Evolutionary conservation across 805 yeast genomes (phyloP).

Genomic region (Metschnikowia dekortorum): DNA sequence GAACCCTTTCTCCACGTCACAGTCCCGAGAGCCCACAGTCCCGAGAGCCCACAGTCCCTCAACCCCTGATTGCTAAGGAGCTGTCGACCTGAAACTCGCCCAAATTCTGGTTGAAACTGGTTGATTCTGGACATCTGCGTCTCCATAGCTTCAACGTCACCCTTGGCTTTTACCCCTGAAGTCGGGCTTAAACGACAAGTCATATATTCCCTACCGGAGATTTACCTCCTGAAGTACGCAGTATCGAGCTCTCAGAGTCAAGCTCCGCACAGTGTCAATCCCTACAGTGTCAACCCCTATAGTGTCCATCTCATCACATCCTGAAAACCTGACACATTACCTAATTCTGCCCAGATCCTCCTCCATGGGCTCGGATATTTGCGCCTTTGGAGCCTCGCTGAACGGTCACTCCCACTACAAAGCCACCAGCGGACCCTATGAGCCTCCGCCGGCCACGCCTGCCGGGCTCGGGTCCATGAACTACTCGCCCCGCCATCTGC

Average conservation of each 20-base stretch:
- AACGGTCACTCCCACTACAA: constrained; percentile 6
- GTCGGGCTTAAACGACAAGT: too few relatives aligned
- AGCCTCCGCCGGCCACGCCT: constrained; percentile 6
- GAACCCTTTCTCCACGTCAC: background rate
- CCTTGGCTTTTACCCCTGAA: background rate
- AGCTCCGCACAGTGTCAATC: too few relatives aligned
- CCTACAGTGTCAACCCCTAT: too few relatives aligned
- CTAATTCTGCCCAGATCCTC: background rate
- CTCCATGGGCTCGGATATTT: constrained; percentile 6
- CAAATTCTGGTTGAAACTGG: background rate
- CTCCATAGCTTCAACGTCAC: background rate
- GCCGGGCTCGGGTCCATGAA: constrained; percentile 21
- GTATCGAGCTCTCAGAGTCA: too few relatives aligned
- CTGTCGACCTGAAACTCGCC: background rate
- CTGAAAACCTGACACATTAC: too few relatives aligned
- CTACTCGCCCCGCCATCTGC: constrained; percentile 37
- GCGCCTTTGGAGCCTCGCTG: background rate
- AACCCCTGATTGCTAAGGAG: background rate
- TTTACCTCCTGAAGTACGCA: too few relatives aligned
- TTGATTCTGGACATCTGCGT: background rate
- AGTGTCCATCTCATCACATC: too few relatives aligned
- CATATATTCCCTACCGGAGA: too few relatives aligned
- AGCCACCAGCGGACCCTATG: constrained; percentile 8
- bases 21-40: background rate
- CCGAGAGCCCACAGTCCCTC: background rate